A percentile compares a stretch with the other conserved stretches of the same genome.
Conservation (phyloP, 106 monocot species). For the Agapanthus africanus region DNA sequence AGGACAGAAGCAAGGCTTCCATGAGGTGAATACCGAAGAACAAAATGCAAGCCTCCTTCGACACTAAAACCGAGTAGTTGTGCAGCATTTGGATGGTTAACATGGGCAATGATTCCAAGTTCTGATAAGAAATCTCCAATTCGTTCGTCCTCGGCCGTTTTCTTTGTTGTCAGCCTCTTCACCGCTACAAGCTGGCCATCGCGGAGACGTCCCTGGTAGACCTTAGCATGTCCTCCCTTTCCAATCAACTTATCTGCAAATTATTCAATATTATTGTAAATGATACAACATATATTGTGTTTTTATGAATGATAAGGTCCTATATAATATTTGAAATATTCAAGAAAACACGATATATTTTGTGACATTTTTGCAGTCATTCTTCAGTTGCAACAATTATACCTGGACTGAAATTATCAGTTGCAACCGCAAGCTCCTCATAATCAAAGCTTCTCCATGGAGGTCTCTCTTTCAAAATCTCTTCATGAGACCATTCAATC, state of each 20-base stretch:
- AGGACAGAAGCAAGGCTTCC: conserved; percentile 91
- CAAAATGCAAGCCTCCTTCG: conserved; percentile 77
- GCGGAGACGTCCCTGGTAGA: conserved; percentile 62
- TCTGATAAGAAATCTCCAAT: conserved; percentile 76
- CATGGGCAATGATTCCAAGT: conserved; percentile 92
- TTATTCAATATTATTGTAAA: background rate
- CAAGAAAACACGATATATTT: too few species aligned
- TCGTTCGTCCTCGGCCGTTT: conserved; percentile 57
- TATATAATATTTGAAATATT: too few species aligned
- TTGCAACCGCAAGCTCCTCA: conserved; percentile 66
- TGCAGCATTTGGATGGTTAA: conserved; percentile 90
- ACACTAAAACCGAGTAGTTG: conserved; percentile 83
- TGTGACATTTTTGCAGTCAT: too few species aligned
- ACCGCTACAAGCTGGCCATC: conserved; percentile 85
- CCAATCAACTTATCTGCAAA: conserved; percentile 74
- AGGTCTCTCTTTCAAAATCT: conserved; percentile 43
- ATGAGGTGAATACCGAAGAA: conserved; percentile 84
- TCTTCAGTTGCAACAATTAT: too few species aligned
- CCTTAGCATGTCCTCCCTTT: conserved; percentile 95
- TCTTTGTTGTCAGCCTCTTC: conserved; percentile 74
- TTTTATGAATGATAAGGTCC: too few species aligned
- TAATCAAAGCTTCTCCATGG: conserved; percentile 85
- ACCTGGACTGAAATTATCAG: conserved; percentile 81
- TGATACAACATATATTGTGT: background rate
- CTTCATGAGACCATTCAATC: conserved; percentile 4